Base-by-base conservation (phyloP, 805 yeast species). In the Starmerella powellii region DNA sequence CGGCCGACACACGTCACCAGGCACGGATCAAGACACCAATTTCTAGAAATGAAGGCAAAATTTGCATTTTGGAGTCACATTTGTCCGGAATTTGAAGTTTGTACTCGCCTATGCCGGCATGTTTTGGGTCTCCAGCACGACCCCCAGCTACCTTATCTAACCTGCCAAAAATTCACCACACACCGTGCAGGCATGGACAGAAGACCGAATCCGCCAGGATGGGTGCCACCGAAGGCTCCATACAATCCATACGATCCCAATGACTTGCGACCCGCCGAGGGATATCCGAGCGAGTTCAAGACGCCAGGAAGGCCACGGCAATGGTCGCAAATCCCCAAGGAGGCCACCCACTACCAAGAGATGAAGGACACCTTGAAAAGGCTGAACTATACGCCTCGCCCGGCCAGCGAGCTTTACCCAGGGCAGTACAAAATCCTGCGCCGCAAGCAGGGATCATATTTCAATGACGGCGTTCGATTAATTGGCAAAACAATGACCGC, bases 201-300 rank as follows among this genome's bases (percentile, higher is more conserved):
- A 63, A 64, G 83, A 42, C 80, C 87, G 3, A 76, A 80, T 52
- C 87, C 91, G 2, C 71, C 72, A 6, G 86, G 85, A 0, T 80
- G 91, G 91, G 70, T 71, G 0, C 82, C 76, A 1, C 94, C 94
- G 8, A 73, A 70, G 48, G 88, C 87, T 1, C 91, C 91, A 1
- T 84, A 81, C 57, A 83, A 83, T 53, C 94, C 94, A 6, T 84
- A 76, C 55, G 94, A 83, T 56, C 80, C 87, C 0, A 62, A 72
- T 1, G 94, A 83, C 56, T 57, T 65, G 31, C 66, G 94, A 35
- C 94, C 94, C 0, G 72, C 93, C 0, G 76, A 77, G 56, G 94
- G 94, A 2, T 83, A 84, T 50, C 94, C 94, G 1, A 77, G 86
- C 20, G 94, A 83, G 58, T 84, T 70, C 63, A 67, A 72, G 44